Evolutionary conservation across 2,329 filamentous ascomycete genomes (phyloP).

Genomic region (Penicillium janthinellum): DNA sequence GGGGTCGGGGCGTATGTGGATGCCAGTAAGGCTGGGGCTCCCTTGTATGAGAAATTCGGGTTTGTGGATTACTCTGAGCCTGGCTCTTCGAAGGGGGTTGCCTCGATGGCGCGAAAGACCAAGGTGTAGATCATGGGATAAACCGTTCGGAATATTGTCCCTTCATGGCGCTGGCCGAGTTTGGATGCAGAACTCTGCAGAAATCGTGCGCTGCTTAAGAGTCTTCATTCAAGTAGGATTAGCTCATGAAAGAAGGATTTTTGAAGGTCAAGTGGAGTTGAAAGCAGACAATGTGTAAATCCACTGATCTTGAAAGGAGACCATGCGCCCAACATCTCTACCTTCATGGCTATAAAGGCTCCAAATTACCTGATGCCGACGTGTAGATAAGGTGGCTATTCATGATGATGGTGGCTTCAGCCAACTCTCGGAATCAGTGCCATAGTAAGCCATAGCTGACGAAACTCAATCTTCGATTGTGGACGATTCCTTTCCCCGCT

Average conservation of each 20-base stretch:
- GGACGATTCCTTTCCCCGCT: not conserved
- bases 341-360: too few species aligned
- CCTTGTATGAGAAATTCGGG: conserved; percentile 44
- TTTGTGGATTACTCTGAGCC: conserved; percentile 38
- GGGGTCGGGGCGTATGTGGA: conserved; percentile 43
- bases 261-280: too few species aligned
- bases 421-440: not conserved
- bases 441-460: too few species aligned
- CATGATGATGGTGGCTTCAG: not conserved
- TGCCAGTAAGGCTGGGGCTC: conserved; percentile 38
- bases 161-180: too few species aligned
- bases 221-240: too few species aligned
- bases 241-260: too few species aligned
- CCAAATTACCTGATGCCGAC: not conserved
- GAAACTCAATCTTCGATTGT: not conserved
- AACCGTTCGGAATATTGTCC: too few species aligned
- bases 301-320: too few species aligned
- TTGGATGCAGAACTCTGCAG: too few species aligned
- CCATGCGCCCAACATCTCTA: too few species aligned
- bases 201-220: too few species aligned
- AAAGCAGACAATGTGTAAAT: too few species aligned
- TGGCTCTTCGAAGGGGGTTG: not conserved
- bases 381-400: not conserved
- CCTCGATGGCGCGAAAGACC: conserved; percentile 15
- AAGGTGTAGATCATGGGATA: not conserved